Percentiles rank a stretch among this genome's conserved stretches.
Evolutionary conservation across 257 asterid species (phyloP).

Genomic region (Scutellaria barbata): DNA sequence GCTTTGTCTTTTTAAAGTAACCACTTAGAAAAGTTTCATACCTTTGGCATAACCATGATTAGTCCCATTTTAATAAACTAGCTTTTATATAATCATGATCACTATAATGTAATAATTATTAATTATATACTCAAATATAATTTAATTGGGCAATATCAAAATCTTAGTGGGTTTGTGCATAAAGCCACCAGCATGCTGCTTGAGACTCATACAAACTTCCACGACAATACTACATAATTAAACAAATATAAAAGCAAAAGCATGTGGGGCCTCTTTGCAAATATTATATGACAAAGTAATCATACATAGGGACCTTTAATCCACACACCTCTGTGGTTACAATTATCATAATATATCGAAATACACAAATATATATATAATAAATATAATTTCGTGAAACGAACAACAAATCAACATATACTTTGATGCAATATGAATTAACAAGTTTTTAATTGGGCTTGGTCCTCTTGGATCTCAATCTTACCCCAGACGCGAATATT

Average conservation of each 20-base stretch:
- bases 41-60: constrained; percentile 38
- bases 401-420: no score
- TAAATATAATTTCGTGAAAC: no score
- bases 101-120: constrained; percentile 25
- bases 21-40: constrained; percentile 31
- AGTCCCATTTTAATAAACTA: constrained; percentile 36
- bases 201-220: constrained; percentile 25
- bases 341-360: not conserved
- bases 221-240: not conserved
- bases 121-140: not conserved
- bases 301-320: constrained; percentile 19
- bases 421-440: no score
- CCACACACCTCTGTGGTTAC: constrained; percentile 29
- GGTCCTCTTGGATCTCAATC: no score
- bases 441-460: no score
- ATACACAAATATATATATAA: no score
- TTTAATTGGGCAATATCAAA: constrained; percentile 17
- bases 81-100: constrained; percentile 31
- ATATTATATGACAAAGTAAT: constrained; percentile 14
- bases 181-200: constrained; percentile 35
- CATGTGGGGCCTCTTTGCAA: constrained; percentile 25
- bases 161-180: constrained; percentile 32
- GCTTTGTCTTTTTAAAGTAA: constrained; percentile 21
- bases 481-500: no score
- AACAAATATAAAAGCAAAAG: not conserved